Base-by-base conservation (phyloP, 148 eudicot genomes). In the Oxyria digyna region DNA sequence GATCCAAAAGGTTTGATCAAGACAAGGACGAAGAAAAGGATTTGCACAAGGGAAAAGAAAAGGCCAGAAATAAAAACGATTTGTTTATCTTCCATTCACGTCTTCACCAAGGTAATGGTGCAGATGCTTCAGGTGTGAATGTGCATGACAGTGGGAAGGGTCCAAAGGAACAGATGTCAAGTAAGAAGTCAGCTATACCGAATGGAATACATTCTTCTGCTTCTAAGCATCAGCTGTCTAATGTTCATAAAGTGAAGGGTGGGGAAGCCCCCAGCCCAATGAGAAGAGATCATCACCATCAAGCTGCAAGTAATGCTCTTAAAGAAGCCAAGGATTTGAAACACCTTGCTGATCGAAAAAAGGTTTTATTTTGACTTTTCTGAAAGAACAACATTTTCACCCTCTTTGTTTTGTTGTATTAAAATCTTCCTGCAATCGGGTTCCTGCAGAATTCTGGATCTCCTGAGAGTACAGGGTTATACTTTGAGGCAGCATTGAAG, bases 261-360 rank as follows among this genome's bases (percentile, higher is more conserved):
- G 74, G 64, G 13, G 95, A 87, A 68, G 87, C 87, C 64, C 80
- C 86, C 26, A 84, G 89, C 81, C 85, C 89, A 62, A 74, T 77
- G 62, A 84, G 86, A 77, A 89, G 85, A 74, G 96, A 90, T 77
- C 75, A 91, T 46, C 71, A 82, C 38, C 83, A 84, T 76, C 98
- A 82, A 48, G 83, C 90, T 72, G 92, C 88, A 62, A 82, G 71
- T 43, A 87, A 67, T 83, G 88, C 83, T 68, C 43, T 89, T 33
- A 94, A 88, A 76, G 98, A 94, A 78, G 98, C 98, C 24, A 90
- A 72, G 75, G 81, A 75, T 80, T 88, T 94, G 54, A 94, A 94
- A 79, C 98, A 90, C 85, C 79, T 86, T 69, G 98, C 98, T 70
- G 98, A 94, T 74, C 98, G 98, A 42, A 72, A 77, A 29, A 94